Base-by-base conservation (phyloP, 495 filamentous ascomycete genomes). In the Penicillium odoratum region DNA sequence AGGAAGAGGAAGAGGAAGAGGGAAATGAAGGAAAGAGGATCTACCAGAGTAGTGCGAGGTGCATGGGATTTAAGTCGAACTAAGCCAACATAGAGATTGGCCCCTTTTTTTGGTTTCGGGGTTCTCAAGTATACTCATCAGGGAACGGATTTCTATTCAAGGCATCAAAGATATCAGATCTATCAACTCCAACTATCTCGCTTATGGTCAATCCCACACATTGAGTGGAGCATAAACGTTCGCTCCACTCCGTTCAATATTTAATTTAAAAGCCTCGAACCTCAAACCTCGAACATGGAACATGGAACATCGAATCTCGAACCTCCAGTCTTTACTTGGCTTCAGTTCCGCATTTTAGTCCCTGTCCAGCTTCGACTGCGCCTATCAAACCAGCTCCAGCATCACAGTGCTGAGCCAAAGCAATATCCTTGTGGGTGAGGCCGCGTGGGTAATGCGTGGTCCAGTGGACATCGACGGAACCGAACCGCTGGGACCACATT, bases 391-490 rank as follows among this genome's bases (percentile, higher is more conserved):
- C 70, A 46, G 76, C 76, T 29, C 84, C 76, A 53, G 79, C 65
- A 66, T 92, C 88, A 69, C 89, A 92, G 56, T 83, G 78, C 42
- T 68, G 69, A 1, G 89, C 89, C 72, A 92, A 79, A 15, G 78
- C 67, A 38, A 87, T 68, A 64, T 93, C 89, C 59, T 86, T 87
- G 26, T 72, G 57, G 0, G 86, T 87, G n/a, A 93, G 76, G n/a
- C 89, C 88, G 21, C 78, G 75, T 8, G 87, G 88, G 45, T 76
- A 76, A 71, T 93, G 88, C 16, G 89, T 92, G 10, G 88, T 92
- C 89, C 88, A 92, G 68, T 79, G 74, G 53, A 80, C 69, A 56
- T 75, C 68, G 34, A 80, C 74, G 5, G 75, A 78, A 8, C 76
- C 76, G 58, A 76, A 66, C 55, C 74, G 73, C 74, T 78, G 50